These are phyloP conservation scores for Backusella psychrophila DNA, from an alignment of 192 early-diverging fungal species.

Conservation along the genomic window DNA sequence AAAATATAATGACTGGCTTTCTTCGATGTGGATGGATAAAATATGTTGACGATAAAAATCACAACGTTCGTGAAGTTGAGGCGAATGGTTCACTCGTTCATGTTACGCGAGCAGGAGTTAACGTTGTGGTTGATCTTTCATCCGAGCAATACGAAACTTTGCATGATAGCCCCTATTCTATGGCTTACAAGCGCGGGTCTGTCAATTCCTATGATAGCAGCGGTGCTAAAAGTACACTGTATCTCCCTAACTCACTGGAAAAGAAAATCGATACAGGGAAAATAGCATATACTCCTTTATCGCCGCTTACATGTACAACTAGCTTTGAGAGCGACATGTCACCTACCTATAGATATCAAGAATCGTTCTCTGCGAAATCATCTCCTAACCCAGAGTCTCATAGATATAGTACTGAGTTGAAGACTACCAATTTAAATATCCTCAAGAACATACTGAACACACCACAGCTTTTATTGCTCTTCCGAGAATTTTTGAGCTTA, in stretches of 20 bases:
- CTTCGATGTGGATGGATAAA: slow-evolving; percentile 43
- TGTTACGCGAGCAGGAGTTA: background rate
- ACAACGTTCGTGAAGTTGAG: too few relatives aligned
- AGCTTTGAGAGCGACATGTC: background rate
- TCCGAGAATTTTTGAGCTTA: slow-evolving; percentile 60
- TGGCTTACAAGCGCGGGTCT: background rate
- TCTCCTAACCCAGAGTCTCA: background rate
- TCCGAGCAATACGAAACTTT: background rate
- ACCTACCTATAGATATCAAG: background rate
- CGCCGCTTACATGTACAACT: background rate
- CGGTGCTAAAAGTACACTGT: background rate
- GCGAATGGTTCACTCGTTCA: background rate
- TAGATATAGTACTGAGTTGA: slow-evolving; percentile 8
- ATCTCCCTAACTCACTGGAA: background rate
- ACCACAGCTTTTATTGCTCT: slow-evolving; percentile 47
- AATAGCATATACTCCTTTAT: background rate
- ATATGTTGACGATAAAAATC: background rate
- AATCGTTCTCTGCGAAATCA: background rate
- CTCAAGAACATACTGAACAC: slow-evolving; percentile 59
- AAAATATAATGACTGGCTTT: slow-evolving; percentile 43
- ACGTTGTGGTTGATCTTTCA: slow-evolving; percentile 5
- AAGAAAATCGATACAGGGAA: background rate
- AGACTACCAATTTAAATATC: slow-evolving; percentile 48
- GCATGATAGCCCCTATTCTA: background rate
- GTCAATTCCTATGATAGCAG: background rate